A percentile compares a stretch with the other conserved stretches of the same genome.
These are phyloP conservation scores for Podaxis rugospora DNA, from an alignment of 768 basidiomycete species.

Conservation along the genomic window DNA sequence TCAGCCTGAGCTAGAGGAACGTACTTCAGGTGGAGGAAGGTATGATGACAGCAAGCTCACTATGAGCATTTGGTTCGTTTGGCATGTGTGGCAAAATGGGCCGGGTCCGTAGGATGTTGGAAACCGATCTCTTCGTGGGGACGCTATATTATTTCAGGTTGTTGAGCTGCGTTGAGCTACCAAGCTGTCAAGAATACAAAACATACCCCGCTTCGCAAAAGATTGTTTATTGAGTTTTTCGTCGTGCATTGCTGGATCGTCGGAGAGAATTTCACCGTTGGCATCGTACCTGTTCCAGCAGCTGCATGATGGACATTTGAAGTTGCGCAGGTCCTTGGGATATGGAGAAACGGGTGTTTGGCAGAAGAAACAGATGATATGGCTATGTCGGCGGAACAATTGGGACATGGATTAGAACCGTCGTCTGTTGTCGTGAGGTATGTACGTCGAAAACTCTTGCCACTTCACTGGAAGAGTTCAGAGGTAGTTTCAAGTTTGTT, in stretches of 20 bases:
- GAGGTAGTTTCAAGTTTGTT: not conserved
- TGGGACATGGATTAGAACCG: constrained; percentile 25
- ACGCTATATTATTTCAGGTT: constrained; percentile 36
- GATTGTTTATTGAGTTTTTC: constrained; percentile 64
- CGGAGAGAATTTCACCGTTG: constrained; percentile 73
- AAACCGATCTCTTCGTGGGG: constrained; percentile 64
- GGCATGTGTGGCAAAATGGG: constrained; percentile 83
- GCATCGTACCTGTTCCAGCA: constrained; percentile 76
- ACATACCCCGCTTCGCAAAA: constrained; percentile 69
- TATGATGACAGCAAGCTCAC: constrained; percentile 88
- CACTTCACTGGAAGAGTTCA: not conserved
- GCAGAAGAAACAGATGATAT: constrained; percentile 70
- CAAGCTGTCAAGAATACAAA: not conserved
- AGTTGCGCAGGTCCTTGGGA: constrained; percentile 49
- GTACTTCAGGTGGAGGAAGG: constrained; percentile 72
- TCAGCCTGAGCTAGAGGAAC: constrained; percentile 21
- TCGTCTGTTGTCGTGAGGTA: not conserved
- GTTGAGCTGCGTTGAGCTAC: not conserved
- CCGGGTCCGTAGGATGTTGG: constrained; percentile 56
- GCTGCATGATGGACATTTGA: constrained; percentile 61
- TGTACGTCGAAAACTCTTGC: not conserved
- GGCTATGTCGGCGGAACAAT: constrained; percentile 51
- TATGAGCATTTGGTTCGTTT: constrained; percentile 88
- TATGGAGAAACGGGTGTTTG: constrained; percentile 34
- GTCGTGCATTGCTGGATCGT: constrained; percentile 87